Evolutionary conservation across 768 basidiomycete species (phyloP).

Genomic region (Udeniomyces megalosporus): DNA sequence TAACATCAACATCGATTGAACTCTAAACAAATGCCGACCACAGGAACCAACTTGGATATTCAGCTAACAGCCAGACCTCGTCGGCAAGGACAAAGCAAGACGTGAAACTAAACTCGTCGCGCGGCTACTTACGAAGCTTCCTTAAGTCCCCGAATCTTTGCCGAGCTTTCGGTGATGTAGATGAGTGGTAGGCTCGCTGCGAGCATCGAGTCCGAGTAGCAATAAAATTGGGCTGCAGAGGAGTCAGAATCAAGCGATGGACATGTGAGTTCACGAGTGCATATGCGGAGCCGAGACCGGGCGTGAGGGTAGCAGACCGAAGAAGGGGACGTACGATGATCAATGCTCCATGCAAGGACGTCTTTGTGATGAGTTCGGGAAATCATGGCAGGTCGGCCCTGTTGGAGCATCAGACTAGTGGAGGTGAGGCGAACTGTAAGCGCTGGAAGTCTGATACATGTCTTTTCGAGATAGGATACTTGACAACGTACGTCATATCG

Average conservation of each 20-base stretch:
- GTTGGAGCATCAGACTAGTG: constrained; percentile 2
- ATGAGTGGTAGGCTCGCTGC: not conserved
- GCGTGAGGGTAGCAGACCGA: not conserved
- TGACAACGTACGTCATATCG: constrained; percentile 10
- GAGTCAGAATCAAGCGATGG: not conserved
- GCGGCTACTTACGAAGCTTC: not conserved
- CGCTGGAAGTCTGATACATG: not conserved
- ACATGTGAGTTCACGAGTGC: not conserved
- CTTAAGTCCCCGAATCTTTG: not conserved
- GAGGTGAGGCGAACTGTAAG: not conserved
- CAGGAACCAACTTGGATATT: not conserved
- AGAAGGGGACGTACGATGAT: not conserved
- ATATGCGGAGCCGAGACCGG: not conserved
- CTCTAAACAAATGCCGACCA: not conserved
- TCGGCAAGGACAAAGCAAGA: too few species aligned
- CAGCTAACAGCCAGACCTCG: too few species aligned
- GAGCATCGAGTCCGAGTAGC: constrained; percentile 18
- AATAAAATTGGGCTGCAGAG: not conserved
- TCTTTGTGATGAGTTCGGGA: not conserved
- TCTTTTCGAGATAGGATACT: not conserved
- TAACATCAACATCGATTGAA: not conserved
- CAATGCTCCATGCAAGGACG: not conserved
- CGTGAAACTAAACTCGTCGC: too few species aligned
- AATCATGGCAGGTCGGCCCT: constrained; percentile 15
- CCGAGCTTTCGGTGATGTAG: not conserved